Base-by-base conservation (phyloP, 1,284 basidiomycete genomes). In the Ceratobasidium sp. region DNA sequence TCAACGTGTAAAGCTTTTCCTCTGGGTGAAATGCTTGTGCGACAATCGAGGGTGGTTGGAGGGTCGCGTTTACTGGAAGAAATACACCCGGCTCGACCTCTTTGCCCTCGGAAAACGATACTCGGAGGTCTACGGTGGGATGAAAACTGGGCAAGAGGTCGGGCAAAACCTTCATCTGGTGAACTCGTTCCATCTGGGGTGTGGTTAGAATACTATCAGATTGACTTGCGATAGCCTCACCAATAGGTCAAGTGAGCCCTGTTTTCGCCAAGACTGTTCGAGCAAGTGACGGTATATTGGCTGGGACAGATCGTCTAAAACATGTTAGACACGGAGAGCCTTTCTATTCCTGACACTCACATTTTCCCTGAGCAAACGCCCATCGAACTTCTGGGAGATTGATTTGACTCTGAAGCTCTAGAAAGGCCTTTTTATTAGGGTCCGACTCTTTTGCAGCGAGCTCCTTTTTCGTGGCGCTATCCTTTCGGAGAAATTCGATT, bases 91-190 rank as follows among this genome's bases (percentile, higher is more conserved):
- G 89, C 75, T 92, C 90, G 28, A 95, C 87, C 10, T 85, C 82
- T 76, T 53, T 28, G 3, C n/a, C 65, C 12, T 55, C 34, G 9
- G n/a, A 21, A 75, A 87, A 86, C 12, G 85, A 84, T 52, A 95
- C 78, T 72, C 88, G 89, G 4, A 96, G 81, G 78, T 96, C 92
- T 26, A 92, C 79, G 9, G 87, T 87, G 0, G 95, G 94, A 61
- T 86, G 86, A 21, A 97, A 80, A 39, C 83, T 83, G 0, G 93
- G 88, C 6, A 98, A 79, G 1, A 96, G 82, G 79, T 98, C 97
- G 0, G 97, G 96, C 2, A 97, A 84, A 65, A 98, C 89, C 64
- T 90, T 83, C 93, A 98, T 94, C 81, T 95, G 91, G 77, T 92
- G 85, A 57, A 97, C 80, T 77, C 96, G 90, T 80, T 98, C 93